Percentiles rank a stretch among this genome's conserved stretches.
phyloP scores from a whole-genome alignment of 371 early-diverging fungal genomes.

The Thermomucor indicae-seudaticae region DNA sequence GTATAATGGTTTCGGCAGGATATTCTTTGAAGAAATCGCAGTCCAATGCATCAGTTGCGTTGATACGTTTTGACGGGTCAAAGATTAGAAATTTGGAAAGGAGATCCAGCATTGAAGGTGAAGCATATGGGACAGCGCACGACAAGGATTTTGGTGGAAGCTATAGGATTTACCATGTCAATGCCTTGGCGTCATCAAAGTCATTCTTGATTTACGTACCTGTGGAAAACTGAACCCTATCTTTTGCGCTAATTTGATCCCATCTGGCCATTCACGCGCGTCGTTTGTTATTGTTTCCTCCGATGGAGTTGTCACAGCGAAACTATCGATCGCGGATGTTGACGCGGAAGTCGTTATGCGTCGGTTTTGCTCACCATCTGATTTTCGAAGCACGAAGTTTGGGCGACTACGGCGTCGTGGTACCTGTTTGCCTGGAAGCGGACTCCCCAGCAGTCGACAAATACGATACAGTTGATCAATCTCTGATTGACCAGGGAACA shows the following conservation, averaged over 20 bases:
- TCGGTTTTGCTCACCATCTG: slow-evolving; percentile 16
- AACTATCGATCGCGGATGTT: slow-evolving; percentile 18
- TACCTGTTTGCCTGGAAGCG: slow-evolving; percentile 27
- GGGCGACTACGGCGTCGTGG: too few species aligned
- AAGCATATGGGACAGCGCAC: slow-evolving; percentile 13
- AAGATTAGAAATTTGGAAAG: slow-evolving; percentile 14
- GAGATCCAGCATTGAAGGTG: slow-evolving; percentile 19
- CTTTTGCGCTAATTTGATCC: slow-evolving; percentile 50
- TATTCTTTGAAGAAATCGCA: too few species aligned
- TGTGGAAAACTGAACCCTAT: slow-evolving; percentile 61
- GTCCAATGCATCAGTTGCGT: slow-evolving; percentile 14
- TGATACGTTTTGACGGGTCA: slow-evolving; percentile 11
- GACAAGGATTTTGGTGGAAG: slow-evolving; percentile 10
- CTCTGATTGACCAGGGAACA: slow-evolving; percentile 94
- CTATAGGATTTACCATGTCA: background rate
- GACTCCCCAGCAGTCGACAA: slow-evolving; percentile 61
- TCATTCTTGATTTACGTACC: slow-evolving; percentile 6
- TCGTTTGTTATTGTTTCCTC: background rate
- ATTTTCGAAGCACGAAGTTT: too few species aligned
- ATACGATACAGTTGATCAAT: slow-evolving; percentile 86
- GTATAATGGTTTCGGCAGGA: too few species aligned
- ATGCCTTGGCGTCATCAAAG: background rate
- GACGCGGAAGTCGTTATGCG: slow-evolving; percentile 36
- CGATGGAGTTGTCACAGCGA: too few species aligned
- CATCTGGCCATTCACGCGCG: slow-evolving; percentile 69